phyloP scores from a whole-genome alignment of 163 green algal species.

The Chlamydomonas reinhardtii region DNA sequence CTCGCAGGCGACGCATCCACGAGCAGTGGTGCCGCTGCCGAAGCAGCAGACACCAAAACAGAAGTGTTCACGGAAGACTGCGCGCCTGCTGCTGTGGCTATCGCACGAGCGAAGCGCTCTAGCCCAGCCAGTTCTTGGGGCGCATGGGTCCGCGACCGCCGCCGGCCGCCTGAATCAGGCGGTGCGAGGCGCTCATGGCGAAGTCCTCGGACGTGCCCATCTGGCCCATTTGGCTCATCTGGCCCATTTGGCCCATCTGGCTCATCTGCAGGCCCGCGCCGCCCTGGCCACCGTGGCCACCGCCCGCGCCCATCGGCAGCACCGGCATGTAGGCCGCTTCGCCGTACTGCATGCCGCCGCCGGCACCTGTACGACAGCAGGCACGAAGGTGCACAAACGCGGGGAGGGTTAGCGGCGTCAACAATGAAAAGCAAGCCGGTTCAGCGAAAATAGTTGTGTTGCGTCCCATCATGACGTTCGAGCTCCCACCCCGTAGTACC shows the following conservation, averaged over 20 bases:
- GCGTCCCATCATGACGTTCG: too few species aligned
- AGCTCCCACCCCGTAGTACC: too few species aligned
- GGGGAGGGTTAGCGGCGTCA: too few species aligned
- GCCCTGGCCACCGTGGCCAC: not conserved
- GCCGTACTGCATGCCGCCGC: slow-evolving; percentile 30
- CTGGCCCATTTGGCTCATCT: not conserved
- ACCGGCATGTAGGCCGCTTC: slow-evolving; percentile 34
- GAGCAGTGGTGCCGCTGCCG: too few species aligned
- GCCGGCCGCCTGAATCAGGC: slow-evolving; percentile 40
- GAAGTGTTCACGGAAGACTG: too few species aligned
- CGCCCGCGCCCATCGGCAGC: slow-evolving; percentile 11
- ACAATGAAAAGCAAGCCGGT: too few species aligned
- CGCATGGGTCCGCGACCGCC: slow-evolving; percentile 22
- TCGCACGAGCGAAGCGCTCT: not conserved
- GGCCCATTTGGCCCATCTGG: not conserved
- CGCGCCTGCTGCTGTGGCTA: too few species aligned
- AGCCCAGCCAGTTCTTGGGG: slow-evolving; percentile 27
- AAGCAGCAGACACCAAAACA: too few species aligned
- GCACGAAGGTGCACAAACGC: too few species aligned
- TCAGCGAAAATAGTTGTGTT: too few species aligned
- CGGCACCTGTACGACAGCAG: not conserved
- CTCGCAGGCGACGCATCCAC: too few species aligned
- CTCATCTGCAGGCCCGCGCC: not conserved
- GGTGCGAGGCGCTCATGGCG: slow-evolving; percentile 38
- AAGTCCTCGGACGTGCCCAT: slow-evolving; percentile 29